Evolutionary conservation across 495 filamentous ascomycete genomes (phyloP).

Genomic region (Ascobolus immersus): DNA sequence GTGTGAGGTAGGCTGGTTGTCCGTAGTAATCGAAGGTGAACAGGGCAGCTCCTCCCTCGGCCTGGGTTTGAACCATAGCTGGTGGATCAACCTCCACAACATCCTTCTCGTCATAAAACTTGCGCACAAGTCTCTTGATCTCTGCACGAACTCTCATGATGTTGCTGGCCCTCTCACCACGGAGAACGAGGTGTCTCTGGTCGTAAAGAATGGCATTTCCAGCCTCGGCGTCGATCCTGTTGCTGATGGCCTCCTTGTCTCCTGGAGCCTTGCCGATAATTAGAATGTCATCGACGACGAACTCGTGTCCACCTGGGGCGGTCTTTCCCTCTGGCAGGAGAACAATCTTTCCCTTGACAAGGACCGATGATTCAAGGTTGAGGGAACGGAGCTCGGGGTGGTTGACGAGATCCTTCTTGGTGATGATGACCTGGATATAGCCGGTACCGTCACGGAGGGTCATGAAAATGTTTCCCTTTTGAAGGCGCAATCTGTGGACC

Average conservation of each 20-base stretch:
- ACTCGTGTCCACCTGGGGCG: slow-evolving; percentile 68
- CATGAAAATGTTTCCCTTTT: slow-evolving; percentile 75
- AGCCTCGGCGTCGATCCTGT: slow-evolving; percentile 54
- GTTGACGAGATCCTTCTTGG: slow-evolving; percentile 54
- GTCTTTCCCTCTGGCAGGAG: slow-evolving; percentile 52
- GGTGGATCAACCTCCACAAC: slow-evolving; percentile 76
- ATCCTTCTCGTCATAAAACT: slow-evolving; percentile 51
- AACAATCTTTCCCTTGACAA: slow-evolving; percentile 68
- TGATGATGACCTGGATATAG: slow-evolving; percentile 63
- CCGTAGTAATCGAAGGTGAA: slow-evolving; percentile 91
- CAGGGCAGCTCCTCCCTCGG: slow-evolving; percentile 83
- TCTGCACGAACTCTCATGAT: slow-evolving; percentile 81
- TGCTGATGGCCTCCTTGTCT: slow-evolving; percentile 84
- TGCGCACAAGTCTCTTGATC: slow-evolving; percentile 58
- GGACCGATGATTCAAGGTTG: slow-evolving; percentile 69
- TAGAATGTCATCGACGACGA: slow-evolving; percentile 83
- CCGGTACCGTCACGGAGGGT: slow-evolving; percentile 76
- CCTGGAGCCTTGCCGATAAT: slow-evolving; percentile 64
- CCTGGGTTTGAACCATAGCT: slow-evolving; percentile 94
- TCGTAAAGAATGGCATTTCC: slow-evolving; percentile 64
- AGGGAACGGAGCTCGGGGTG: slow-evolving; percentile 79
- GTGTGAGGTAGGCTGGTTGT: slow-evolving; percentile 69
- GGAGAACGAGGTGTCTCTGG: slow-evolving; percentile 73
- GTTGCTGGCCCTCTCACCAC: slow-evolving; percentile 63
- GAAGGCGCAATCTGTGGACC: slow-evolving; percentile 57